Evolutionary conservation across 495 filamentous ascomycete species (phyloP).

Genomic region (Penicillium argentinense): DNA sequence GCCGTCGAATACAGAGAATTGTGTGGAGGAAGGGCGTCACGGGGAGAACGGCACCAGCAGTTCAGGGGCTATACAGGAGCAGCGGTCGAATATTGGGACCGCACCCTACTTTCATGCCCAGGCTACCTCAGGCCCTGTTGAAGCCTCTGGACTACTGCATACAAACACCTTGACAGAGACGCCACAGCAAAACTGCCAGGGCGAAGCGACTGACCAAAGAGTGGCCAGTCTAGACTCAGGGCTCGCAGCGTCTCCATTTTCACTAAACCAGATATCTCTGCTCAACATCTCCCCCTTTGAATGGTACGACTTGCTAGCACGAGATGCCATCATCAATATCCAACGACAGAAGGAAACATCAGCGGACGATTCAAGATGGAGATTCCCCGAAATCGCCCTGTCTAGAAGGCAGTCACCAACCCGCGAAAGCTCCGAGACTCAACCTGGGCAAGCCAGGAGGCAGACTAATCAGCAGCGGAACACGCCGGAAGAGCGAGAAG

Average conservation of each 20-base stretch:
- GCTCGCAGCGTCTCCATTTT: slow-evolving; percentile 10
- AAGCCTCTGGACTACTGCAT: too few species aligned
- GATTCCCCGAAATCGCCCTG: background rate
- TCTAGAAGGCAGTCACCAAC: background rate
- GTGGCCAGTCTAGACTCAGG: slow-evolving; percentile 6
- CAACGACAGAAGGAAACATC: background rate
- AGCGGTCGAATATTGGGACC: too few species aligned
- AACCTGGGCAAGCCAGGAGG: too few species aligned
- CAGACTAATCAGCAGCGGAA: background rate
- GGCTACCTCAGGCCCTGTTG: too few species aligned
- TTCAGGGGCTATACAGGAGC: too few species aligned
- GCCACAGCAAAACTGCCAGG: background rate
- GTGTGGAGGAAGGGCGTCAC: too few species aligned
- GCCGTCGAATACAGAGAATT: too few species aligned
- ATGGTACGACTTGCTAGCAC: slow-evolving; percentile 19
- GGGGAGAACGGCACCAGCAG: too few species aligned
- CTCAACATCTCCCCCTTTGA: slow-evolving; percentile 17
- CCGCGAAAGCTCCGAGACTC: background rate
- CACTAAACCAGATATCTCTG: slow-evolving; percentile 10
- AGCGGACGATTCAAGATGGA: background rate
- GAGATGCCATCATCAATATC: slow-evolving; percentile 19
- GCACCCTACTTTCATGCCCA: too few species aligned
- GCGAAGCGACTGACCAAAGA: background rate
- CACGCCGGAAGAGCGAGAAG: background rate
- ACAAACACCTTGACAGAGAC: background rate